Base-by-base conservation (phyloP, 2,329 filamentous ascomycete species). In the Aspergillus quadrilineatus region DNA sequence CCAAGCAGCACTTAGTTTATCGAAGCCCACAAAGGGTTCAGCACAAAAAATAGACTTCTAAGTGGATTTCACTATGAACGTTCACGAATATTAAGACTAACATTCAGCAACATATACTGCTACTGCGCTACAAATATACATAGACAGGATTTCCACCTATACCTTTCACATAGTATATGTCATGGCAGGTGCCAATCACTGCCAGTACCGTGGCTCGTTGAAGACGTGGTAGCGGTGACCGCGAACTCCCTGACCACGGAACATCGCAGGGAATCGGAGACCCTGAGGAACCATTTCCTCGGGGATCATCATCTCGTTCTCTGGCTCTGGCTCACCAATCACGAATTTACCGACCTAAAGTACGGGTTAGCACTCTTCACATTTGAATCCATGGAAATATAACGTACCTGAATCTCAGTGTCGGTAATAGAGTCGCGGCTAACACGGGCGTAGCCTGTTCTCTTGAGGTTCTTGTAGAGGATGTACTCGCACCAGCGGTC, bases 401-500 rank as follows among this genome's bases (percentile, higher is more conserved):
- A 34, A 67, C 78, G 68, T 77, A 86, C 89, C 80, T 99, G 94
- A 54, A 99, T 81, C 77, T 99, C 94, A 2, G 94, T 99, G 71
- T 99, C 94, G 10, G 94, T 99, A 65, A 99, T 97, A 1, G 90
- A 95, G 65, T 87, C 87, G 65, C 94, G 83, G 67, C 89, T 93
- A 51, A 99, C 88, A 53, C 94, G 82, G 4, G 94, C 94, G 72
- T 99, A 99, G 1, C 91, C 93, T 0, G 89, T 88, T 60, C 93
- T 84, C 75, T 87, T 88, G 60, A 99, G 77, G 10, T 87, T 87
- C 80, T 97, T 97, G 81, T 91, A 99, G 28, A 99, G 79, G 63
- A 99, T 97, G 75, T 99, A 99, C 79, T 99, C 93, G 79, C 94
- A 99, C 94, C 94, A 99, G 54, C 94, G 82, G 73, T 99, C 94